Percentiles rank a stretch among this genome's conserved stretches.
Conservation (phyloP, 2,329 filamentous ascomycete genomes). For the Sphaerostilbella broomeana region DNA sequence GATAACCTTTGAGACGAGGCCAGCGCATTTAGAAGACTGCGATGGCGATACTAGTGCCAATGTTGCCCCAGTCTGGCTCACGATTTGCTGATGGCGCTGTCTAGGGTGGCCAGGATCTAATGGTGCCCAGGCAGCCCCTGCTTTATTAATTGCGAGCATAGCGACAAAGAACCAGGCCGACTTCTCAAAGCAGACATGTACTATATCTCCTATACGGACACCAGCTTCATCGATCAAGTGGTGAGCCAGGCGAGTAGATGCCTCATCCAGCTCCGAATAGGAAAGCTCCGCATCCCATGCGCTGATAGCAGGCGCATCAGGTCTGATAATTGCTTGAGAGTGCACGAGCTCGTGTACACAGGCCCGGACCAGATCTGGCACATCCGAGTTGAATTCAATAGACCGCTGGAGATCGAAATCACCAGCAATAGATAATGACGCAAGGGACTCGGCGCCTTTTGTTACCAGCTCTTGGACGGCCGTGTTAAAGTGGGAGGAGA, state of each 20-base stretch:
- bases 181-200: conserved; percentile 12
- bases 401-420: conserved; percentile 5
- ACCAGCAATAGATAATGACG: neutral
- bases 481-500: conserved; percentile 6
- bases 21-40: neutral
- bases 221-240: neutral
- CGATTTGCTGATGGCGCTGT: conserved; percentile 4
- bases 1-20: conserved; percentile 1
- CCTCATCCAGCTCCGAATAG: conserved; percentile 2
- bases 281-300: conserved; percentile 7
- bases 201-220: conserved; percentile 2
- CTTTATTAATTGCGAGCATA: conserved; percentile 9
- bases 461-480: conserved; percentile 2
- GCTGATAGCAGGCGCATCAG: conserved; percentile 2
- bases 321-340: neutral
- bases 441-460: neutral
- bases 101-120: conserved; percentile 6
- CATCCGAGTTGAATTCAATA: neutral
- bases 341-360: conserved; percentile 10
- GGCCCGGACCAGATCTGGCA: neutral
- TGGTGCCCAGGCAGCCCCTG: conserved; percentile 8
- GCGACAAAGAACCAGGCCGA: conserved; percentile 9
- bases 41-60: neutral
- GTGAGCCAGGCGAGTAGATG: conserved; percentile 7
- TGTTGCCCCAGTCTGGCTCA: conserved; percentile 6